phyloP scores from a whole-genome alignment of 1,284 basidiomycete genomes.

The Marasmius fiardii region DNA sequence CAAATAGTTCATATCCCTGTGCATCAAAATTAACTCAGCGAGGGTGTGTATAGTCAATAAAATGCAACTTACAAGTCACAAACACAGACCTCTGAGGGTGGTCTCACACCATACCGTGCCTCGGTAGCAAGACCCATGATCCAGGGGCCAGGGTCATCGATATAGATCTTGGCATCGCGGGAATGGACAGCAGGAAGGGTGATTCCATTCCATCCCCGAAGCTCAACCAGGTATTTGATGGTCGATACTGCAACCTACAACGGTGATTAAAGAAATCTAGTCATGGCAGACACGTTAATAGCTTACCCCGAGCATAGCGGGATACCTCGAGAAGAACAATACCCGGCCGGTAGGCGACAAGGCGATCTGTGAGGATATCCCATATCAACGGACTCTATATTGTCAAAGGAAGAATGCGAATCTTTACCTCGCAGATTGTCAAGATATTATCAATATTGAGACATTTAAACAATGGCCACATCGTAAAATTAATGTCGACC shows the following conservation, averaged over 20 bases:
- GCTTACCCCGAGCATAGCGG: slow-evolving; percentile 82
- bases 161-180: slow-evolving; percentile 86
- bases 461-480: slow-evolving; percentile 97
- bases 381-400: slow-evolving; percentile 1
- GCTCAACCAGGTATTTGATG: slow-evolving; percentile 88
- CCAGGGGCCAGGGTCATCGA: slow-evolving; percentile 88
- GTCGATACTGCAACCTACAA: slow-evolving; percentile 79
- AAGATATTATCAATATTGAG: slow-evolving; percentile 93
- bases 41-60: slow-evolving; percentile 4
- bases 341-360: slow-evolving; percentile 90
- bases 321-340: slow-evolving; percentile 87
- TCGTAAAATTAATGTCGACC: slow-evolving; percentile 88
- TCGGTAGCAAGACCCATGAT: slow-evolving; percentile 90
- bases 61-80: slow-evolving; percentile 77
- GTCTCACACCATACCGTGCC: slow-evolving; percentile 74
- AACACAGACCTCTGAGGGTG: slow-evolving; percentile 81
- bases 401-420: not conserved
- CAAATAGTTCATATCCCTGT: slow-evolving; percentile 88
- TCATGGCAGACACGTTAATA: slow-evolving; percentile 9
- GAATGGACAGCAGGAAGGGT: slow-evolving; percentile 85
- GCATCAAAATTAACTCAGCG: not conserved
- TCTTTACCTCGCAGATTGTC: slow-evolving; percentile 83
- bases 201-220: slow-evolving; percentile 92
- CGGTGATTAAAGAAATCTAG: not conserved
- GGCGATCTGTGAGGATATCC: slow-evolving; percentile 60